Base-by-base conservation (phyloP, 169 alveolate genomes). In the Blepharisma undulans region DNA sequence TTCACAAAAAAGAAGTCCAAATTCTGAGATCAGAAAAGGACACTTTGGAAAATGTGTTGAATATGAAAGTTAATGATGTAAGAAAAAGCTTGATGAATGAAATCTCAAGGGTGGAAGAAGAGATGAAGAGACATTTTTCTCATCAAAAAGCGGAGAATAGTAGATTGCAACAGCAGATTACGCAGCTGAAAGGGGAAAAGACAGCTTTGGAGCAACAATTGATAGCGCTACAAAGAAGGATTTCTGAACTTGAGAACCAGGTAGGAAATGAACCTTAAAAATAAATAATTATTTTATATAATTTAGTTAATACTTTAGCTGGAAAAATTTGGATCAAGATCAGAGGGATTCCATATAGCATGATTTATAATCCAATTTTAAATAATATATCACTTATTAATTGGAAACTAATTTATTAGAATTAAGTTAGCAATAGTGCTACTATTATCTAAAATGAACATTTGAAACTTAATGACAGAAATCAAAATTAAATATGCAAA, bases 141-240 rank as follows among this genome's bases (percentile, higher is more conserved):
- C 97, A 95, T 89, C 90, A 95, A 93, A 93, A 95, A 77, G 97
- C 98, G 10, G 99, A 97, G 89, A 97, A 97, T 94, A 89, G 97
- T 30, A 92, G 99, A 92, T 91, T 97, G 48, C 94, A 97, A 90
- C 96, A 97, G 91, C 96, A 97, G 93, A 94, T 97, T 61, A 96
- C 99, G 27, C 93, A 97, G 36, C 94, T 97, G 12, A 97, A 97
- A 91, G 99, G 98, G 25, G 99, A 97, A 92, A 97, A 97, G 95
- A 97, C 98, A 14, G 96, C 98, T 27, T 92, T 97, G 27, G 95
- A 95, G 84, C 95, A 96, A 92, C 95, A 97, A 91, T 87, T 97
- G 85, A 92, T 97, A 72, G 98, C 97, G 12, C 87, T 97, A 66
- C 95, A 97, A 90, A 95, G 98, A 91, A 94, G 98, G 91, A 96